Percentiles rank a stretch among this genome's conserved stretches.
Evolutionary conservation across 176 grass and related monocot species (phyloP).

Genomic region (Aechmea fasciata): DNA sequence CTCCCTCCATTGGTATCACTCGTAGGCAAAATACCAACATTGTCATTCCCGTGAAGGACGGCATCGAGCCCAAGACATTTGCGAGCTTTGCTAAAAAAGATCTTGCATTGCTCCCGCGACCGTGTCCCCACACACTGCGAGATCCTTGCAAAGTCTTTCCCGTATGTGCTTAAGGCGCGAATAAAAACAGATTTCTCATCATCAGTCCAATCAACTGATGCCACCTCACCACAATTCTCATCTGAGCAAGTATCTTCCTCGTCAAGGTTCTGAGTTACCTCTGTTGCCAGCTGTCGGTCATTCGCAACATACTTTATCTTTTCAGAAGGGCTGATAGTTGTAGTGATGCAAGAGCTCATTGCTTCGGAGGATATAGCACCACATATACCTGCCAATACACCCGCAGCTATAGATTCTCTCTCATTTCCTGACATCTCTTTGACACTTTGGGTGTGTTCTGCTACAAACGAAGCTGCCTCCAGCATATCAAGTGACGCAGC

Average conservation of each 20-base stretch:
- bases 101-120: constrained; percentile 78
- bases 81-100: constrained; percentile 89
- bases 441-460: constrained; percentile 32
- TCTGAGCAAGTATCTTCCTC: constrained; percentile 49
- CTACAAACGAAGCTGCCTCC: constrained; percentile 42
- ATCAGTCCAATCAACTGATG: constrained; percentile 70
- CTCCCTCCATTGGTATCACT: constrained; percentile 43
- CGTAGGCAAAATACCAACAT: constrained; percentile 23
- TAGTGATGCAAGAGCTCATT: constrained; percentile 75
- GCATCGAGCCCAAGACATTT: constrained; percentile 76
- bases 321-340: constrained; percentile 53
- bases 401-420: constrained; percentile 68
- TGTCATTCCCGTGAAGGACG: constrained; percentile 38
- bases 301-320: constrained; percentile 24
- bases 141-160: constrained; percentile 69
- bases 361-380: constrained; percentile 61
- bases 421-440: constrained; percentile 32
- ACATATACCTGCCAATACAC: constrained; percentile 59
- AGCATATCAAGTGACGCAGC: constrained; percentile 60
- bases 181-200: constrained; percentile 74
- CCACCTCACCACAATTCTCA: constrained; percentile 58
- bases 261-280: constrained; percentile 28
- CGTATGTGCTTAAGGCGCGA: constrained; percentile 51
- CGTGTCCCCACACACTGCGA: constrained; percentile 60
- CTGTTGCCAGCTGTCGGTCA: constrained; percentile 21